These are phyloP conservation scores for Boletellus sp. DNA, from an alignment of 1,284 basidiomycete genomes.

Conservation along the genomic window DNA sequence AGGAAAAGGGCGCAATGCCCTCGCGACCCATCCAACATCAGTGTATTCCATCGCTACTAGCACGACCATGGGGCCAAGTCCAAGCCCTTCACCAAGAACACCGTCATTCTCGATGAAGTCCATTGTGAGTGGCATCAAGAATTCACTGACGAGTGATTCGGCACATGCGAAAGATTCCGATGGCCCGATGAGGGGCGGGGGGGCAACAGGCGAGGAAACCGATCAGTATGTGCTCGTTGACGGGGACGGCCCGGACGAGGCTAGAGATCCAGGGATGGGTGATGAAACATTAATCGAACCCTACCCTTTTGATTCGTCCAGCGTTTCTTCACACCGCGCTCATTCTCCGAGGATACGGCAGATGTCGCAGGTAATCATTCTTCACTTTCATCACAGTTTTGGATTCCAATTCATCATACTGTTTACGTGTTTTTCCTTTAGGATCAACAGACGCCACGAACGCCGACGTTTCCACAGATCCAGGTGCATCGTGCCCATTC, in stretches of 20 bases:
- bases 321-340: constrained; percentile 16
- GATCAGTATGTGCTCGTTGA: constrained; percentile 29
- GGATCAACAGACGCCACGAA: constrained; percentile 17
- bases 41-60: constrained; percentile 8
- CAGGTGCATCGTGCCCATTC: constrained; percentile 24
- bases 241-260: constrained; percentile 11
- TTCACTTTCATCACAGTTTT: background rate
- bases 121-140: constrained; percentile 22
- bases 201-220: constrained; percentile 10
- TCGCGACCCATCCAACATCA: constrained; percentile 15
- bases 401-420: background rate
- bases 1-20: constrained; percentile 1
- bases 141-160: constrained; percentile 17
- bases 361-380: constrained; percentile 17
- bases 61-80: constrained; percentile 2
- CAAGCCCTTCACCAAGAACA: constrained; percentile 12
- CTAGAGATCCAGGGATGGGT: constrained; percentile 9
- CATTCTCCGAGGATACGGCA: constrained; percentile 6
- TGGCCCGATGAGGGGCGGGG: background rate
- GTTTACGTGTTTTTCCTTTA: constrained; percentile 2
- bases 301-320: constrained; percentile 21
- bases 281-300: constrained; percentile 22
- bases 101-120: constrained; percentile 26
- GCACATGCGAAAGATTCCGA: constrained; percentile 3
- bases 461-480: constrained; percentile 22